Conservation (phyloP, 345 rosid genomes). For the Eutrema japonicum region DNA sequence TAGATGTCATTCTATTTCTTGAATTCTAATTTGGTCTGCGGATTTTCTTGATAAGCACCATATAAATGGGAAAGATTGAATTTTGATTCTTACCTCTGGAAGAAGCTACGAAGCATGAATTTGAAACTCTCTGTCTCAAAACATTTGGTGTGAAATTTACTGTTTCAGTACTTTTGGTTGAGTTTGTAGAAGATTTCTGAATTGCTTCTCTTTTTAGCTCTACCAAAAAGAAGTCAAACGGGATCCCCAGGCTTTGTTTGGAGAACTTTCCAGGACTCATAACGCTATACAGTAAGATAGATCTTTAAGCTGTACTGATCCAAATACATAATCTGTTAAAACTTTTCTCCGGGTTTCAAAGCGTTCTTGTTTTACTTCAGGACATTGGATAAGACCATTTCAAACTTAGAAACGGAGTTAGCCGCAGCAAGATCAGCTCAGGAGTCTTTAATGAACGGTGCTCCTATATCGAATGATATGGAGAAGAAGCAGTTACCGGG, state of each 20-base stretch:
- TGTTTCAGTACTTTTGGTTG: conserved; percentile 46
- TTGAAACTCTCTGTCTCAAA: neutral
- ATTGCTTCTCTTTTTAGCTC: conserved; percentile 47
- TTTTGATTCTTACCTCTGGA: neutral
- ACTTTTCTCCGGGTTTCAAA: conserved; percentile 1
- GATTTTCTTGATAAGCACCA: neutral
- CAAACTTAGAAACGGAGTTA: conserved; percentile 93
- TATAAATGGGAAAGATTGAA: neutral
- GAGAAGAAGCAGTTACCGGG: conserved; percentile 48
- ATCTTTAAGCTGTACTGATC: neutral
- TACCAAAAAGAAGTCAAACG: conserved; percentile 73
- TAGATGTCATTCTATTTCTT: neutral
- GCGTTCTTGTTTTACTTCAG: conserved; percentile 48
- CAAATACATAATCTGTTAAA: neutral
- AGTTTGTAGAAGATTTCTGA: neutral
- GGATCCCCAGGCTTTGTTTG: conserved; percentile 60
- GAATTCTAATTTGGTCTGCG: too few species aligned
- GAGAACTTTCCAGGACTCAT: conserved; percentile 81
- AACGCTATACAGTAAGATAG: conserved; percentile 76
- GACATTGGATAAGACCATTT: conserved; percentile 89
- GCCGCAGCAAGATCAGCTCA: conserved; percentile 93
- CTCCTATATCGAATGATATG: conserved; percentile 68
- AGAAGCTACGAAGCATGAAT: neutral
- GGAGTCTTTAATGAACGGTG: conserved; percentile 67
- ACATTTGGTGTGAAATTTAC: conserved; percentile 22